Evolutionary conservation across 257 asterid genomes (phyloP).

Genomic region (Salvia rosmarinus): DNA sequence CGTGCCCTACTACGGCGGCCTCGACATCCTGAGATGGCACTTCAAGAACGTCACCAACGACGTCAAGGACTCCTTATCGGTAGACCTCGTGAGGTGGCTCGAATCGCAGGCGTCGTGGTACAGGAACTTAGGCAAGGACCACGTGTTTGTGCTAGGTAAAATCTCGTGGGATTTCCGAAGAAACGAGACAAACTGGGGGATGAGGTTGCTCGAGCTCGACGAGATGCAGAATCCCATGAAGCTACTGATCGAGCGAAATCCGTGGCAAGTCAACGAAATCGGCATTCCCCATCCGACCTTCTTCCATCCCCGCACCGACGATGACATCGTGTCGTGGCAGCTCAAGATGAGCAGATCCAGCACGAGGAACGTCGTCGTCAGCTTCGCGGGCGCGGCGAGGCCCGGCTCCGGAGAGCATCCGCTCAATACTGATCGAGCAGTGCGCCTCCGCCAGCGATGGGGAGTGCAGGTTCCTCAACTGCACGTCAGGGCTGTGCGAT

Average conservation of each 20-base stretch:
- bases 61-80: constrained; percentile 53
- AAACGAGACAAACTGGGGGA: constrained; percentile 54
- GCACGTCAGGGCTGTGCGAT: constrained; percentile 52
- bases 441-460: constrained; percentile 42
- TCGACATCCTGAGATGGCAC: constrained; percentile 73
- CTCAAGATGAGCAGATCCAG: constrained; percentile 37
- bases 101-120: constrained; percentile 57
- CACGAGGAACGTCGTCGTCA: constrained; percentile 41
- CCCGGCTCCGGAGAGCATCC: constrained; percentile 51
- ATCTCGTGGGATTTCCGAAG: constrained; percentile 78
- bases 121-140: constrained; percentile 60
- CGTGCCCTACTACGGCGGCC: constrained; percentile 76
- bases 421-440: constrained; percentile 56
- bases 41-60: constrained; percentile 62
- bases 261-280: constrained; percentile 64
- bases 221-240: constrained; percentile 77
- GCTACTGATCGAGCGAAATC: constrained; percentile 67
- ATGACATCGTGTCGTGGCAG: constrained; percentile 63
- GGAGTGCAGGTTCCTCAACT: constrained; percentile 54
- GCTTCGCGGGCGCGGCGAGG: constrained; percentile 75
- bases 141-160: constrained; percentile 69
- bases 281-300: constrained; percentile 75
- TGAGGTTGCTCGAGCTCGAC: constrained; percentile 59
- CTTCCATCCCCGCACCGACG: constrained; percentile 70
- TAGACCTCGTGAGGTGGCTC: constrained; percentile 62